Evolutionary conservation across 176 grass and related monocot species (phyloP).

Genomic region (Cymbopogon citratus): DNA sequence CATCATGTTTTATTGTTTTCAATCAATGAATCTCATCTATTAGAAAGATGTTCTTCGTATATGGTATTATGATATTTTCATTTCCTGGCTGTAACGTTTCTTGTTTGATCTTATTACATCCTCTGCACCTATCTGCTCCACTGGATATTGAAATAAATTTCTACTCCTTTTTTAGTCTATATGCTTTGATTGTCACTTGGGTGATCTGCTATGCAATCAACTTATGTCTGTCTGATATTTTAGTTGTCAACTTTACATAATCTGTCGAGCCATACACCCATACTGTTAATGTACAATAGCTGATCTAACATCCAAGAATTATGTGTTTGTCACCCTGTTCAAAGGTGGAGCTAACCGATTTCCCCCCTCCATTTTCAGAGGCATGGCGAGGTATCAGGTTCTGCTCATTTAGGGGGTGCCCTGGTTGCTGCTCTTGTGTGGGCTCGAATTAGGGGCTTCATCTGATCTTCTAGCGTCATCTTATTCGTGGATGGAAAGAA

Average conservation of each 20-base stretch:
- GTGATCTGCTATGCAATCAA: neutral
- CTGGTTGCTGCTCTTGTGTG: conserved; percentile 55
- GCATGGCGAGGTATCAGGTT: conserved; percentile 41
- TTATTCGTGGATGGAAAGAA: neutral
- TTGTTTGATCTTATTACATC: neutral
- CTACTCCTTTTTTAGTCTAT: neutral
- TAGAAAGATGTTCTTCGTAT: neutral
- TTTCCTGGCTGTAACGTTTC: conserved; percentile 6
- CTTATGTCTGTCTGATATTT: neutral
- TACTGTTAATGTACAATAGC: neutral
- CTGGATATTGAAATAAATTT: neutral
- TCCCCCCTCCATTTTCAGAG: conserved; percentile 31
- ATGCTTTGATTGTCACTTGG: neutral
- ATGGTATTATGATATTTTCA: neutral
- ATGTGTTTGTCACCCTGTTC: neutral
- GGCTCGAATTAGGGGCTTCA: conserved; percentile 53
- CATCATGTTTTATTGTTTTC: neutral
- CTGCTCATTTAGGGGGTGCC: conserved; percentile 70
- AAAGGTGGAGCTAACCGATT: neutral
- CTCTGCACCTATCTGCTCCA: neutral
- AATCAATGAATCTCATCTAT: neutral
- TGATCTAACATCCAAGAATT: neutral
- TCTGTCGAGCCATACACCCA: no score
- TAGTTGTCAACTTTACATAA: neutral
- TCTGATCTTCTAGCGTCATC: conserved; percentile 32